Percentiles rank a stretch among this genome's conserved stretches.
phyloP scores from a whole-genome alignment of 306 rosid genomes.

The Fragaria nilgerrensis region DNA sequence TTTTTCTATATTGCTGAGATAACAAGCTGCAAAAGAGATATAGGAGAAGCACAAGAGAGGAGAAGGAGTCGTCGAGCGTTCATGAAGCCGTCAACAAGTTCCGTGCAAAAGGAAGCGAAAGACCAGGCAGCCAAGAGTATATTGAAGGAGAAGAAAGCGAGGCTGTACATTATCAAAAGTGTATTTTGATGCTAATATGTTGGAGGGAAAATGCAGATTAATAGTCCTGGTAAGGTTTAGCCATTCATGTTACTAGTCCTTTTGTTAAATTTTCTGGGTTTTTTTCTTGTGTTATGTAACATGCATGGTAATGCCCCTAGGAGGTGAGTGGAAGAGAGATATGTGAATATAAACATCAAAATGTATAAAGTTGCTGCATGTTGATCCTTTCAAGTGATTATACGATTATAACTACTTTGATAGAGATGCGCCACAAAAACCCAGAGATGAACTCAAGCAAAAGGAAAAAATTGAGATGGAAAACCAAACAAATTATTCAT shows the following conservation, averaged over 20 bases:
- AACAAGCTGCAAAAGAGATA: background rate
- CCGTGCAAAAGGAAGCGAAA: constrained; percentile 15
- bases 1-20: constrained; percentile 6
- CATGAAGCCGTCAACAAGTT: constrained; percentile 30
- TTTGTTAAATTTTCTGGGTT: background rate
- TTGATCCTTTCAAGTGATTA: background rate
- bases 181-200: constrained; percentile 41
- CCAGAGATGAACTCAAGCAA: background rate
- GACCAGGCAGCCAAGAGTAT: constrained; percentile 15
- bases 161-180: constrained; percentile 38
- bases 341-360: background rate
- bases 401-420: background rate
- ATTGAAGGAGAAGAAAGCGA: constrained; percentile 40
- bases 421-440: background rate
- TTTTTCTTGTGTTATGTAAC: background rate
- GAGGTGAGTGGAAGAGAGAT: background rate
- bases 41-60: background rate
- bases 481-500: background rate
- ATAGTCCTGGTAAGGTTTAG: constrained; percentile 19
- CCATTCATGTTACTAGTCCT: constrained; percentile 3
- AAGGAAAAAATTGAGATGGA: background rate
- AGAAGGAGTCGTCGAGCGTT: background rate
- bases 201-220: constrained; percentile 37
- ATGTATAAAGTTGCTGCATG: background rate
- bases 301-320: background rate